These are phyloP conservation scores for Globisporangium carolinianum DNA, from an alignment of 352 stramenopile genomes.

Conservation along the genomic window DNA sequence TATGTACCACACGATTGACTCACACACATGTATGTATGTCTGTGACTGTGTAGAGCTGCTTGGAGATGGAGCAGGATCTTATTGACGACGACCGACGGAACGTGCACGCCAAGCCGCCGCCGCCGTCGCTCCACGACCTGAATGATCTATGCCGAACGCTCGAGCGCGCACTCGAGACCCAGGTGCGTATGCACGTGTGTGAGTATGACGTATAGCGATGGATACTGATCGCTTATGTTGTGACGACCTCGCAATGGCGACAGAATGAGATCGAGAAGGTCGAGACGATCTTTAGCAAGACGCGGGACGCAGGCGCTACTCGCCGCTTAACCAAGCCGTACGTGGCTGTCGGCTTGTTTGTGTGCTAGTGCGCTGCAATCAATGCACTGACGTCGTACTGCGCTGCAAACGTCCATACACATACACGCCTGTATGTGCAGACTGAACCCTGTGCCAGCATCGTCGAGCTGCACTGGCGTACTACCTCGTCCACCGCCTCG, in stretches of 20 bases:
- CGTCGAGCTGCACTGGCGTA: not conserved
- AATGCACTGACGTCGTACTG: not conserved
- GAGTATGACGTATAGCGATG: too few species aligned
- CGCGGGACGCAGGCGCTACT: constrained; percentile 12
- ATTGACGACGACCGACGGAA: constrained; percentile 65
- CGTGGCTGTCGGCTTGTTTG: not conserved
- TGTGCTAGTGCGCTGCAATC: too few species aligned
- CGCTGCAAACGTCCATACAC: not conserved
- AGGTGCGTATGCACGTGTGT: constrained; percentile 17
- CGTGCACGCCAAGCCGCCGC: constrained; percentile 21
- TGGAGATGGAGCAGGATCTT: constrained; percentile 83
- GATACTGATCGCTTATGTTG: too few species aligned
- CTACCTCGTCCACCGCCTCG: constrained; percentile 1
- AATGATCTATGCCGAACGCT: constrained; percentile 45
- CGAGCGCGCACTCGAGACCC: constrained; percentile 56
- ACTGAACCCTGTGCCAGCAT: constrained; percentile 3
- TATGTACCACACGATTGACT: too few species aligned
- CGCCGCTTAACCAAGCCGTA: constrained; percentile 20
- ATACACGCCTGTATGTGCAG: constrained; percentile 2
- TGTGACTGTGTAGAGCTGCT: constrained; percentile 41
- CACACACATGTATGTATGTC: not conserved
- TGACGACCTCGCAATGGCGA: too few species aligned
- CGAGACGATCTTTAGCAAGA: constrained; percentile 35
- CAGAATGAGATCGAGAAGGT: constrained; percentile 30
- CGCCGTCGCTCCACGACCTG: constrained; percentile 59